Evolutionary conservation across 495 filamentous ascomycete species (phyloP).

Genomic region (Aspergillus nidulans): DNA sequence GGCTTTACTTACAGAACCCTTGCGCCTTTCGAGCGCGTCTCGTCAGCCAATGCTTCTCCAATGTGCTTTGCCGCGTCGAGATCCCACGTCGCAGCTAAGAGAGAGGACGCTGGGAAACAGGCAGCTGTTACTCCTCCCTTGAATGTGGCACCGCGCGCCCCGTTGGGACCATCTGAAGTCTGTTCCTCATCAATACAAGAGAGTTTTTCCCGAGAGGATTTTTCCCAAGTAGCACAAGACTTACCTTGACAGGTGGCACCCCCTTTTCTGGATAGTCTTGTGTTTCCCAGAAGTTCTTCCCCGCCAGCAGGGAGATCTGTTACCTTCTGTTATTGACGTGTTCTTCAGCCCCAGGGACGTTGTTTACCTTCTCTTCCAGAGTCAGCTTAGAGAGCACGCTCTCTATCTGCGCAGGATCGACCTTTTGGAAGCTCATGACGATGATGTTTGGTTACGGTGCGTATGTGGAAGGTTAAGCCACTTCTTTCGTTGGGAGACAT

Average conservation of each 20-base stretch:
- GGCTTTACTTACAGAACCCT: neutral
- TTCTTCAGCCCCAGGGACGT: neutral
- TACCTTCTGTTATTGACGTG: neutral
- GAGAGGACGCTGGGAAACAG: conserved; percentile 4
- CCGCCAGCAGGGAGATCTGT: conserved; percentile 6
- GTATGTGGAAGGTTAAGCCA: no score
- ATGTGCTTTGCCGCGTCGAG: neutral
- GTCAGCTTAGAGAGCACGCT: neutral
- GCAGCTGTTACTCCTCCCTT: neutral
- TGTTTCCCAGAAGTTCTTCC: conserved; percentile 5
- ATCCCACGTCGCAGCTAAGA: conserved; percentile 5
- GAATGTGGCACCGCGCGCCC: conserved; percentile 1
- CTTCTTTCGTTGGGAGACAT: neutral
- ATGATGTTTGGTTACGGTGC: neutral
- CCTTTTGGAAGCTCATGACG: neutral
- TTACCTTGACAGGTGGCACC: conserved; percentile 1
- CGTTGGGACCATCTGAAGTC: conserved; percentile 6
- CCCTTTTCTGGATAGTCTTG: neutral
- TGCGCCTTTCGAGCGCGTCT: conserved; percentile 5
- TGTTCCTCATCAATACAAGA: neutral
- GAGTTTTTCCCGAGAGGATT: neutral
- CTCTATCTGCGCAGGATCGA: neutral
- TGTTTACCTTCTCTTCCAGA: conserved; percentile 8
- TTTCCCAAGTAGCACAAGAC: neutral
- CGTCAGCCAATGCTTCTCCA: neutral